Conservation (phyloP, 352 stramenopile genomes). For the Phytophthora cajani region DNA sequence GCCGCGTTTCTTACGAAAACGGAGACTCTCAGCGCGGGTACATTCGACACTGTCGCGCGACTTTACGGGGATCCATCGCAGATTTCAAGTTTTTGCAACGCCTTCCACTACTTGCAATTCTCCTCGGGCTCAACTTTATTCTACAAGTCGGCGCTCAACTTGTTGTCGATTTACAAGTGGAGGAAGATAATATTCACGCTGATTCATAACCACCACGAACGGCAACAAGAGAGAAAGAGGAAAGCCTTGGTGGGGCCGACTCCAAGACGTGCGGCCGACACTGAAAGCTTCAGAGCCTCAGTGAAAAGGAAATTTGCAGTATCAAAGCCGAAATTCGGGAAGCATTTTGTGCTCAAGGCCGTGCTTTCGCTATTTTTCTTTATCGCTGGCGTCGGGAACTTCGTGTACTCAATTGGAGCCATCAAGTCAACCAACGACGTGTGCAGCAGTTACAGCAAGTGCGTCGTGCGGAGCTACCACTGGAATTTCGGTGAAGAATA, state of each 20-base stretch:
- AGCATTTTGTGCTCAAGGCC: constrained; percentile 17
- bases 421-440: constrained; percentile 30
- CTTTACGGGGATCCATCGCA: constrained; percentile 36
- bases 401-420: constrained; percentile 35
- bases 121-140: constrained; percentile 32
- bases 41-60: constrained; percentile 36
- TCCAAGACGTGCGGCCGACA: neutral
- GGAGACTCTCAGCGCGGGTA: constrained; percentile 15
- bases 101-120: constrained; percentile 30
- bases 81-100: constrained; percentile 35
- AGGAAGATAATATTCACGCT: constrained; percentile 35
- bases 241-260: neutral
- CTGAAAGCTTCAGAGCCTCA: neutral
- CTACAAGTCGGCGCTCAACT: constrained; percentile 44
- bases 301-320: neutral
- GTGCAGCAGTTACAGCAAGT: constrained; percentile 30
- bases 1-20: constrained; percentile 17
- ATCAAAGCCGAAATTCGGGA: constrained; percentile 2
- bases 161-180: constrained; percentile 51
- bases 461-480: constrained; percentile 39
- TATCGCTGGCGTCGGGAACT: constrained; percentile 20
- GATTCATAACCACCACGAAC: constrained; percentile 28
- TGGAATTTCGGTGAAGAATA: constrained; percentile 31
- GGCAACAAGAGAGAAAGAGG: constrained; percentile 7
- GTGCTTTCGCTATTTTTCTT: constrained; percentile 33